A percentile compares a stretch with the other conserved stretches of the same genome.
phyloP scores from a whole-genome alignment of 2,329 filamentous ascomycete species.

The Ascochyta fabae region DNA sequence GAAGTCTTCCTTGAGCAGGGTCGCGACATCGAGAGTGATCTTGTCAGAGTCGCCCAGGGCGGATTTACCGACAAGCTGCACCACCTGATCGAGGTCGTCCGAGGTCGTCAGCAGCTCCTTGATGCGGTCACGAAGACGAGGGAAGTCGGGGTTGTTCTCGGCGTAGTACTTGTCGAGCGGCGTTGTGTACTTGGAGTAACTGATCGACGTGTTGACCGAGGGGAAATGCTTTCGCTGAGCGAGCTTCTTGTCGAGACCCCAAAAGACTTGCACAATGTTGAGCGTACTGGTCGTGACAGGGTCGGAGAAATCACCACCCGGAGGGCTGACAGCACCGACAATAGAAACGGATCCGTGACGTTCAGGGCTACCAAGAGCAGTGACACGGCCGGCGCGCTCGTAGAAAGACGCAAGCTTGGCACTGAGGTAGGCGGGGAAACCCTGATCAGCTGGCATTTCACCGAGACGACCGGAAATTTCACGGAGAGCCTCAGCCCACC shows the following conservation, averaged over 20 bases:
- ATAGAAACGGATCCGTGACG: slow-evolving; percentile 94
- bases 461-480: slow-evolving; percentile 97
- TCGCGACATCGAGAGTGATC: slow-evolving; percentile 93
- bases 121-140: slow-evolving; percentile 88
- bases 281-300: slow-evolving; percentile 93
- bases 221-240: slow-evolving; percentile 99
- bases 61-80: slow-evolving; percentile 97
- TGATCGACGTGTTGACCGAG: slow-evolving; percentile 92
- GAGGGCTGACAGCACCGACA: slow-evolving; percentile 94
- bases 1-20: slow-evolving; percentile 96
- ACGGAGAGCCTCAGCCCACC: slow-evolving; percentile 98
- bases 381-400: slow-evolving; percentile 91
- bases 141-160: slow-evolving; percentile 93
- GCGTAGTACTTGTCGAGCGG: slow-evolving; percentile 93
- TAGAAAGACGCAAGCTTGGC: slow-evolving; percentile 99
- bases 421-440: slow-evolving; percentile 96
- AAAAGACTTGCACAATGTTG: slow-evolving; percentile 98
- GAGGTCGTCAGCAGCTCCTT: slow-evolving; percentile 92
- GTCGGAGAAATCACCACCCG: slow-evolving; percentile 98
- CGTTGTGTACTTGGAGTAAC: slow-evolving; percentile 95
- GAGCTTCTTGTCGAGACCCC: slow-evolving; percentile 99
- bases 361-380: slow-evolving; percentile 85
- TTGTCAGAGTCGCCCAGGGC: slow-evolving; percentile 96
- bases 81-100: slow-evolving; percentile 97
- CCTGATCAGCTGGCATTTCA: slow-evolving; percentile 99